Percentiles rank a stretch among this genome's conserved stretches.
These are phyloP conservation scores for Fusarium veterinarium DNA, from an alignment of 2,329 filamentous ascomycete genomes.

Conservation along the genomic window DNA sequence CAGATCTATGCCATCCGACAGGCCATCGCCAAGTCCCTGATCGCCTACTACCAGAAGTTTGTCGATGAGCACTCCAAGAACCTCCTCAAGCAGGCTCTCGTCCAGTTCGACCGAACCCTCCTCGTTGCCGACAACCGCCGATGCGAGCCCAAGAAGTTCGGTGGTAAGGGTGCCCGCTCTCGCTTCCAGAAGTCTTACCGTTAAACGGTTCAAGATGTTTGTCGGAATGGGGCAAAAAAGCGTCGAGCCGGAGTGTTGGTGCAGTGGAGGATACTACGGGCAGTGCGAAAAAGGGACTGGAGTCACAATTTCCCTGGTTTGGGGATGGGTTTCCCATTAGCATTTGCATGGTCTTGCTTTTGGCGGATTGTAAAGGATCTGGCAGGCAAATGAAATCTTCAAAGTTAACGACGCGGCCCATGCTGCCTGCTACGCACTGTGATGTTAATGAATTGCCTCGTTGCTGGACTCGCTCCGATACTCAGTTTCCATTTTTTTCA, in stretches of 20 bases:
- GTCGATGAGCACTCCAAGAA: constrained; percentile 99
- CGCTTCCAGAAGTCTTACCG: constrained; percentile 99
- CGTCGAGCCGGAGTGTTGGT: constrained; percentile 37
- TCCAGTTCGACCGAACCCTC: constrained; percentile 95
- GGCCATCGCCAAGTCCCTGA: constrained; percentile 86
- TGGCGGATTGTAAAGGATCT: constrained; percentile 62
- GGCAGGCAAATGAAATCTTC: constrained; percentile 64
- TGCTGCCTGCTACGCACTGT: constrained; percentile 37
- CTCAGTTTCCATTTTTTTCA: background rate
- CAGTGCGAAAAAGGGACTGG: constrained; percentile 52
- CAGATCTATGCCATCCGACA: constrained; percentile 99
- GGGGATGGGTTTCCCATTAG: constrained; percentile 57
- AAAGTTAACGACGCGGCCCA: constrained; percentile 51
- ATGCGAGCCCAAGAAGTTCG: constrained; percentile 99
- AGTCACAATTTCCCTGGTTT: constrained; percentile 54
- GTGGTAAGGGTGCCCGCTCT: constrained; percentile 91
- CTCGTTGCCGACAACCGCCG: constrained; percentile 99
- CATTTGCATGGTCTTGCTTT: constrained; percentile 65
- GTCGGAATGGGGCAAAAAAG: constrained; percentile 35
- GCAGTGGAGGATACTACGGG: constrained; percentile 41
- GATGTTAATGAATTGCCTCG: constrained; percentile 42
- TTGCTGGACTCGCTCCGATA: constrained; percentile 31
- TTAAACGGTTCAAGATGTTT: constrained; percentile 66
- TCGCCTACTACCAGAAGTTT: constrained; percentile 98
- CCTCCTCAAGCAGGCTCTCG: constrained; percentile 96